Evolutionary conservation across 139 green algal species (phyloP).

Genomic region (Diplosphaera chodatii): DNA sequence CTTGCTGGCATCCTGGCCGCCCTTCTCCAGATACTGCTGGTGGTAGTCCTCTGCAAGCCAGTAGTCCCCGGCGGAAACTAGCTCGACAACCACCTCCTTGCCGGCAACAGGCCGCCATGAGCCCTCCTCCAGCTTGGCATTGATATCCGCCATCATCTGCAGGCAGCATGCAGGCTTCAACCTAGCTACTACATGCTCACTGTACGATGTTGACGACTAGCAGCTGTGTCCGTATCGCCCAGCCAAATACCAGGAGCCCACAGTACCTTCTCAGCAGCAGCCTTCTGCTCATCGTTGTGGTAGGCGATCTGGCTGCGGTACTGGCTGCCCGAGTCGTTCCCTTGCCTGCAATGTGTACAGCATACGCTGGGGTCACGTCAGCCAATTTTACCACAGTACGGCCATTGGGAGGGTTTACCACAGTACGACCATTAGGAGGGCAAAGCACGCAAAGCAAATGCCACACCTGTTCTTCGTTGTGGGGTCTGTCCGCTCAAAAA

Average conservation of each 20-base stretch:
- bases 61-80: slow-evolving; percentile 46
- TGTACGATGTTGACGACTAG: too few relatives aligned
- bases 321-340: slow-evolving; percentile 70
- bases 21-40: slow-evolving; percentile 24
- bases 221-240: too few relatives aligned
- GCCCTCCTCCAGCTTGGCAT: slow-evolving; percentile 39
- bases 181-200: too few relatives aligned
- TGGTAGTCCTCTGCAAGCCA: slow-evolving; percentile 51
- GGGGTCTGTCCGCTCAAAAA: slow-evolving; percentile 67
- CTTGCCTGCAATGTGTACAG: too few relatives aligned
- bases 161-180: too few relatives aligned
- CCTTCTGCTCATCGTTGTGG: slow-evolving; percentile 61
- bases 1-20: not conserved
- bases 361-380: too few relatives aligned
- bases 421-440: too few relatives aligned
- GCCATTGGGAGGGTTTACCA: too few relatives aligned
- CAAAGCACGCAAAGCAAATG: too few relatives aligned
- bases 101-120: slow-evolving; percentile 35
- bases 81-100: slow-evolving; percentile 46
- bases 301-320: slow-evolving; percentile 78
- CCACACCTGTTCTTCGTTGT: slow-evolving; percentile 73
- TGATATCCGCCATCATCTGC: slow-evolving; percentile 38
- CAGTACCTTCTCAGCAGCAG: not conserved
- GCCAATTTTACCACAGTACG: too few relatives aligned
- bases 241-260: too few relatives aligned